Conservation (phyloP, 768 basidiomycete genomes). For the Hypholoma fasciculare region DNA sequence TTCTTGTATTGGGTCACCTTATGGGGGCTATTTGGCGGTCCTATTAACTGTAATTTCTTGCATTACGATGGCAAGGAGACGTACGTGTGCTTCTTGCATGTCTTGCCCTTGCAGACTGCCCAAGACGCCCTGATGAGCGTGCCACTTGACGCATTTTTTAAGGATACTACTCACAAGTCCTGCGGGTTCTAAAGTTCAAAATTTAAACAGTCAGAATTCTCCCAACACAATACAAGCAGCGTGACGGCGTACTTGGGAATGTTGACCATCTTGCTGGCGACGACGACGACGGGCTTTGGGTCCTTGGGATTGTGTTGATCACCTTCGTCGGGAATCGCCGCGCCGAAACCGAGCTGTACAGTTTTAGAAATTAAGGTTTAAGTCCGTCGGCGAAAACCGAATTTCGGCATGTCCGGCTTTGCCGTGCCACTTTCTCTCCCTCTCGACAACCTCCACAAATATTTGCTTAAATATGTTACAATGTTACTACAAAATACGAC, state of each 20-base stretch:
- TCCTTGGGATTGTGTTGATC: conserved; percentile 34
- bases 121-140: conserved; percentile 1
- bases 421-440: not conserved
- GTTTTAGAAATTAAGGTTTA: conserved; percentile 33
- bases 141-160: conserved; percentile 2
- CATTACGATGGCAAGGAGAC: conserved; percentile 27
- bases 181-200: conserved; percentile 65
- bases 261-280: conserved; percentile 81
- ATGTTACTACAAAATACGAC: not conserved
- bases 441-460: not conserved
- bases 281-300: conserved; percentile 38
- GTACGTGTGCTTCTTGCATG: conserved; percentile 96
- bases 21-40: conserved; percentile 66
- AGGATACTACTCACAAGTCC: conserved; percentile 78
- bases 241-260: conserved; percentile 77
- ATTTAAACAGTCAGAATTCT: conserved; percentile 8
- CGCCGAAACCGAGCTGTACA: conserved; percentile 31
- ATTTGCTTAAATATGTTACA: not conserved
- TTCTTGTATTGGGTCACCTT: conserved; percentile 99
- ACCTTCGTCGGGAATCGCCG: conserved; percentile 34
- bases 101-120: conserved; percentile 92
- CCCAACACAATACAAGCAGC: not conserved
- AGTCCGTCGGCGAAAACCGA: not conserved
- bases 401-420: not conserved
- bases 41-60: conserved; percentile 14